Conservation (phyloP, 1,139 yeast species). For the Yamadazyma sp. region DNA sequence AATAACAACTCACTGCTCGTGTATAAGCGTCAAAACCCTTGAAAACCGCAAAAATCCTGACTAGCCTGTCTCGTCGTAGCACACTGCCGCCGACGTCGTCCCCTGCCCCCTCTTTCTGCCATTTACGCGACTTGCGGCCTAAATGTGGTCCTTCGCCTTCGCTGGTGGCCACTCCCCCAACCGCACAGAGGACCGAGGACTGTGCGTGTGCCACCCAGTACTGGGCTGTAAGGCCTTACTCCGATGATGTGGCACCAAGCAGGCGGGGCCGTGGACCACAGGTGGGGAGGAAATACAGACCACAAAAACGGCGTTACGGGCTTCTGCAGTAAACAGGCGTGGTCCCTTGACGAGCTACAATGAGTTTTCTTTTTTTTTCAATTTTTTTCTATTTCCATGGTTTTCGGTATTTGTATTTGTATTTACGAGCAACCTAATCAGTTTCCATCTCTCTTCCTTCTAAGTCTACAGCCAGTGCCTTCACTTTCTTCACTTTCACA, state of each 20-base stretch:
- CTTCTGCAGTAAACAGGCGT: background rate
- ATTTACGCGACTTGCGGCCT: constrained; percentile 1
- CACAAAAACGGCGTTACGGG: background rate
- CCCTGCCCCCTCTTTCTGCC: background rate
- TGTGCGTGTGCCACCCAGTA: too few species aligned
- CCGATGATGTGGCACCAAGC: too few species aligned
- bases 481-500: constrained; percentile 59
- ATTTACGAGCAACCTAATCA: constrained; percentile 10
- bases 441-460: constrained; percentile 17
- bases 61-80: too few species aligned
- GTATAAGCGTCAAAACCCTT: too few species aligned
- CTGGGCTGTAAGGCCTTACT: too few species aligned
- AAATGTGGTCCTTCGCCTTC: background rate
- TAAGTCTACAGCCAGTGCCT: constrained; percentile 26
- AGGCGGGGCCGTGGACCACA: too few species aligned
- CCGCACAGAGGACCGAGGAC: background rate
- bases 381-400: too few species aligned
- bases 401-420: too few species aligned
- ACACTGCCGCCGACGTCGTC: background rate
- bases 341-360: background rate
- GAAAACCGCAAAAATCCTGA: background rate
- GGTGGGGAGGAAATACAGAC: too few species aligned
- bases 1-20: too few species aligned
- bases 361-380: too few species aligned
- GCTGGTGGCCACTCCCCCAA: background rate